phyloP scores from a whole-genome alignment of 768 basidiomycete species.

The Termitomyces sp. region DNA sequence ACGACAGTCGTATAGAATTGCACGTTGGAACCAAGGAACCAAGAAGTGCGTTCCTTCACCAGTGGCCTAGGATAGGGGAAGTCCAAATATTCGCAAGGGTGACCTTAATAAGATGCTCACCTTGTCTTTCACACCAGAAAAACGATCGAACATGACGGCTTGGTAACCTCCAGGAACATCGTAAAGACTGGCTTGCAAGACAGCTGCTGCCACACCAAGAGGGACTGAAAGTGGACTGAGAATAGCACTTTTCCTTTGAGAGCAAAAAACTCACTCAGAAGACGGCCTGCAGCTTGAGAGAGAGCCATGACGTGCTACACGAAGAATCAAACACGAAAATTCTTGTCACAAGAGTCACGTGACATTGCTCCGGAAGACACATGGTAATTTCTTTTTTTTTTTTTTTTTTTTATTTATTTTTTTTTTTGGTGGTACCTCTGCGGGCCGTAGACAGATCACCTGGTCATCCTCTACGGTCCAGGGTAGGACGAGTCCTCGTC shows the following conservation, averaged over 20 bases:
- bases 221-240: constrained; percentile 30
- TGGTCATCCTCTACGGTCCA: too few relatives aligned
- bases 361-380: neutral
- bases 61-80: constrained; percentile 52
- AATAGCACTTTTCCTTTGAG: neutral
- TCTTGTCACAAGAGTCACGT: neutral
- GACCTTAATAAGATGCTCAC: constrained; percentile 27
- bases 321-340: neutral
- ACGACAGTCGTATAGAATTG: constrained; percentile 95
- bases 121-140: constrained; percentile 82
- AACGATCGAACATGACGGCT: constrained; percentile 98
- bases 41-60: constrained; percentile 96
- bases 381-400: too few relatives aligned
- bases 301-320: constrained; percentile 39
- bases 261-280: constrained; percentile 35
- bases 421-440: too few relatives aligned
- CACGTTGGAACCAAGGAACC: constrained; percentile 92
- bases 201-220: constrained; percentile 39
- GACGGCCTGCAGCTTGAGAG: constrained; percentile 40
- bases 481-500: too few relatives aligned
- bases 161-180: constrained; percentile 89
- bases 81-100: neutral
- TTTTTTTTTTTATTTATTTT: too few relatives aligned
- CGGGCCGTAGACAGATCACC: too few relatives aligned
- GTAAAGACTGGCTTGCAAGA: constrained; percentile 48